Evolutionary conservation across 139 green algal genomes (phyloP).

Genomic region (Chlorella sp.): DNA sequence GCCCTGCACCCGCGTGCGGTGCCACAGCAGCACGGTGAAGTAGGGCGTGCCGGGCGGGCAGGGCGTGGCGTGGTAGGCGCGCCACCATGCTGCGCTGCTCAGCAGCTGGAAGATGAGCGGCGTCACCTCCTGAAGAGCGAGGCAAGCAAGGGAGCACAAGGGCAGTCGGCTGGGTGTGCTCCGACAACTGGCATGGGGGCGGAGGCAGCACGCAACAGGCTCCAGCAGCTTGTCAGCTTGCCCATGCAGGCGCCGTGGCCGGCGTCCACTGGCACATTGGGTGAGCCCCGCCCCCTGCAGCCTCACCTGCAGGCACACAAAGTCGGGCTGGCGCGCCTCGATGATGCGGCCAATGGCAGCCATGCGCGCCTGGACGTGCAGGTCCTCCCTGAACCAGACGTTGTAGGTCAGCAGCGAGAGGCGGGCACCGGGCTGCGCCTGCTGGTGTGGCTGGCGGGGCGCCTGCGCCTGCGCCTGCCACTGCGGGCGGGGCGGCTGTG

Average conservation of each 20-base stretch:
- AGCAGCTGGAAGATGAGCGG: constrained; percentile 47
- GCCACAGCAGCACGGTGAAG: constrained; percentile 68
- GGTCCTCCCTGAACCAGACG: constrained; percentile 69
- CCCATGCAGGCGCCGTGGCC: no score
- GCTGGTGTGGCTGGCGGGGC: background rate
- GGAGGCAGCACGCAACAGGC: background rate
- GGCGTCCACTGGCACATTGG: background rate
- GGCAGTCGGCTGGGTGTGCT: no score
- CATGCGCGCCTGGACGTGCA: constrained; percentile 62
- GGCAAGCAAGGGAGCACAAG: background rate
- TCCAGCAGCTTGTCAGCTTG: background rate
- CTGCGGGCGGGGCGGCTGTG: background rate
- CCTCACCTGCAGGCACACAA: constrained; percentile 55
- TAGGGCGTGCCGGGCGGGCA: constrained; percentile 45
- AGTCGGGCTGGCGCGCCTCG: constrained; percentile 41
- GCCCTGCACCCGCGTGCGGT: background rate
- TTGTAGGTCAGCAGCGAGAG: constrained; percentile 57
- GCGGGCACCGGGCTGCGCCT: background rate
- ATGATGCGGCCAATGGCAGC: constrained; percentile 54
- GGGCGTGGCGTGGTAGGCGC: constrained; percentile 37
- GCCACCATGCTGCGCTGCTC: constrained; percentile 48
- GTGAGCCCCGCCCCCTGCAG: background rate
- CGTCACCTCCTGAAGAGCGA: constrained; percentile 62
- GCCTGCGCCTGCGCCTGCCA: background rate
- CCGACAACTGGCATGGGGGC: background rate